phyloP scores from a whole-genome alignment of 2,329 filamentous ascomycete genomes.

The Trichoderma aggressivum region DNA sequence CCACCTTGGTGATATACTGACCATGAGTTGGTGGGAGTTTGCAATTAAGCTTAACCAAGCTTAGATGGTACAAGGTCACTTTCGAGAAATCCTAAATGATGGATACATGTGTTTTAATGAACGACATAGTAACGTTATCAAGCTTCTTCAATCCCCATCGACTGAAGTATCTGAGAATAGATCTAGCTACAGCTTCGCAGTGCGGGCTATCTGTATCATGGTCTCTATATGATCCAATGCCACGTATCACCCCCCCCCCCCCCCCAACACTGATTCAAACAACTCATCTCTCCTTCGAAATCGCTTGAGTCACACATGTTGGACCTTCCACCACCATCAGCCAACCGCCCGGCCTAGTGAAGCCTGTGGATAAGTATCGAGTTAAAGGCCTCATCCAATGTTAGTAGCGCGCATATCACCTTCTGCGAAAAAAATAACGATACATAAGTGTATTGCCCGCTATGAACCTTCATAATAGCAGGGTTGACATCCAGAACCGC shows the following conservation, averaged over 20 bases:
- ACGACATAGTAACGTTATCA: no score
- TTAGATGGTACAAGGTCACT: background rate
- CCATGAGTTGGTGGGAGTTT: background rate
- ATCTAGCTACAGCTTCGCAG: background rate
- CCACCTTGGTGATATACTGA: background rate
- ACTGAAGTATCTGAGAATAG: background rate
- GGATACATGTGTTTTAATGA: no score
- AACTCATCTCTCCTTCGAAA: background rate
- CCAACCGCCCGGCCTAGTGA: background rate
- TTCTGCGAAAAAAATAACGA: background rate
- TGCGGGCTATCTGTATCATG: background rate
- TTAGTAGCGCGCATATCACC: background rate
- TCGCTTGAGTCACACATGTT: background rate
- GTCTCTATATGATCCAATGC: background rate
- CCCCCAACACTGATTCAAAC: background rate
- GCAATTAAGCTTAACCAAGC: background rate
- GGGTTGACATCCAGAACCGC: background rate
- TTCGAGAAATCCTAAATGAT: background rate
- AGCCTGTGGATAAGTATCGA: background rate
- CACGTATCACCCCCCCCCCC: background rate
- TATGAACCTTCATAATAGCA: background rate
- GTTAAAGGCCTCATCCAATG: background rate
- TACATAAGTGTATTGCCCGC: background rate
- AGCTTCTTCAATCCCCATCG: no score
- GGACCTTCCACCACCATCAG: background rate